Evolutionary conservation across 805 yeast species (phyloP), one percentile per base, ranked within the genome.

Genomic region (Yarrowia yakushimensis): DNA sequence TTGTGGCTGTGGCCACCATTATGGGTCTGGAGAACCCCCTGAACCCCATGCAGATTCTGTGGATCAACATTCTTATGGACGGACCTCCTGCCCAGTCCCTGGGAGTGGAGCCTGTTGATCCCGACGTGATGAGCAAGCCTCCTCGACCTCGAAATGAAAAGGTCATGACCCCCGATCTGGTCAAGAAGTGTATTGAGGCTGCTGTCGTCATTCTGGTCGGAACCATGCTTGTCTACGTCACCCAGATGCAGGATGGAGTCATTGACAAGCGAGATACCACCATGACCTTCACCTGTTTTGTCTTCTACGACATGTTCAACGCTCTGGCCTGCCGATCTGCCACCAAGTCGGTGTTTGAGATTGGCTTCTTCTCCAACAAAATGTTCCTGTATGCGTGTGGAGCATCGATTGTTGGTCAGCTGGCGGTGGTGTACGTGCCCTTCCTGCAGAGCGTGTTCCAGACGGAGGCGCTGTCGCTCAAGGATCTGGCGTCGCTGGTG

Each of bases 61-160:
- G 98, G 97, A 93, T 93, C 73, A 93, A 93, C 73, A 94, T 93
- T 66, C 80, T 93, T 63, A 93, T 93, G 99, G 99, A 93, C 77
- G 99, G 99, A 1, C 99, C 99, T 11, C 99, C 99, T 4, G 98
- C 98, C 1, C 99, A 93, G 77, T 88, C 96, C 0, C 78, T 93
- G 45, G 99, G 99, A 64, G 98, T 94, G 31, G 99, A 93, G 76
- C 96, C 97, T 0, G 98, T 93, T 13, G 98, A 93, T 71, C 91
- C 88, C 65, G 96, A 88, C 72, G 97, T 93, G 37, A 92, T 93
- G 97, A 84, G 82, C 66, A 88, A 87, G 72, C 97, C 98, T n/a
- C 99, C 99, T 61, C 85, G 99, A 76, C 81, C 85, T 60, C 85
- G 97, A 72, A 79, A 83, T 63, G 98, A 93, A 66, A 86, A 86